Conservation (phyloP, 352 stramenopile species). For the Phytophthora sansomeana region DNA sequence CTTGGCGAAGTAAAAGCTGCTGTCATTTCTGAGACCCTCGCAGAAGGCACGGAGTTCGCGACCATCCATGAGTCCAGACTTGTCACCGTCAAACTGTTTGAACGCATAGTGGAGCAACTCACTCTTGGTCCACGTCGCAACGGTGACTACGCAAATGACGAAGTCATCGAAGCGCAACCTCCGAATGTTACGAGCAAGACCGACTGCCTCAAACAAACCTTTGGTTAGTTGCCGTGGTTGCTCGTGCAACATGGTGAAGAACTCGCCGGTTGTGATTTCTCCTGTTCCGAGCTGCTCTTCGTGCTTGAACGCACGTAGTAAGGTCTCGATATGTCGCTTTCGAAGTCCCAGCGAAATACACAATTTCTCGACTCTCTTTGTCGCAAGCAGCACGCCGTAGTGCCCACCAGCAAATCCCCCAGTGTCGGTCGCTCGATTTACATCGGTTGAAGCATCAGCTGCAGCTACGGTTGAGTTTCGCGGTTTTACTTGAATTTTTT, state of each 20-base stretch:
- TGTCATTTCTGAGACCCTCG: conserved; percentile 56
- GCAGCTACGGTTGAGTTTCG: conserved; percentile 12
- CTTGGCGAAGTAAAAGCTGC: conserved; percentile 71
- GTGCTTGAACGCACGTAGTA: conserved; percentile 47
- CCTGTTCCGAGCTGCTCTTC: conserved; percentile 59
- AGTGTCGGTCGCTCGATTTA: not conserved
- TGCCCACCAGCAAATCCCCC: conserved; percentile 45
- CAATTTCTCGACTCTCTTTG: conserved; percentile 53
- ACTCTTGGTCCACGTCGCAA: conserved; percentile 52
- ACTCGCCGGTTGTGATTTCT: conserved; percentile 71
- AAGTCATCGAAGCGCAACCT: conserved; percentile 73
- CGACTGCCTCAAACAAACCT: conserved; percentile 59
- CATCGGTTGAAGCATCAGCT: not conserved
- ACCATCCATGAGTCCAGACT: conserved; percentile 69
- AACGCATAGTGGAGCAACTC: conserved; percentile 75
- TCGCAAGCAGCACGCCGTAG: conserved; percentile 60
- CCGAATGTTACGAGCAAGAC: conserved; percentile 34
- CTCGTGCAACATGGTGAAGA: conserved; percentile 62
- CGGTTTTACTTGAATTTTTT: conserved; percentile 18
- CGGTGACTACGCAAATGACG: conserved; percentile 59
- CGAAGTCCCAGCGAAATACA: conserved; percentile 60
- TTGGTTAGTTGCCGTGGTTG: conserved; percentile 63
- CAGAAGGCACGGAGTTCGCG: conserved; percentile 62
- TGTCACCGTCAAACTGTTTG: conserved; percentile 71
- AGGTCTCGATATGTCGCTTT: conserved; percentile 45